Percentiles rank a stretch among this genome's conserved stretches.
phyloP scores from a whole-genome alignment of 2,329 filamentous ascomycete genomes.

The Coniochaeta sp. region DNA sequence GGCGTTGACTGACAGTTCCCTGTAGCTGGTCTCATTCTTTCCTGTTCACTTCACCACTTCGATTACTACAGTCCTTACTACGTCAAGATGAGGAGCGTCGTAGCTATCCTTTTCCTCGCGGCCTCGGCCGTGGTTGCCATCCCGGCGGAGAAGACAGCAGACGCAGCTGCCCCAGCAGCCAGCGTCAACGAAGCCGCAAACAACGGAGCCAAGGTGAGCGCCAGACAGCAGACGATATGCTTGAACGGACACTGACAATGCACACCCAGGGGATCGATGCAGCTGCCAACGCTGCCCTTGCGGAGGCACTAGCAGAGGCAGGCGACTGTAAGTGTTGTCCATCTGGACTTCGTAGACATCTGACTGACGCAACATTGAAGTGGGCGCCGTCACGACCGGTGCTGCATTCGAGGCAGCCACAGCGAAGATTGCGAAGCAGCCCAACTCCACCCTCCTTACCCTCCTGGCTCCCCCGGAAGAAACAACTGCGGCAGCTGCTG shows the following conservation, averaged over 20 bases:
- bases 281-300: neutral
- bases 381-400: slow-evolving; percentile 1
- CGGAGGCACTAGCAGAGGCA: neutral
- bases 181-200: slow-evolving; percentile 1
- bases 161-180: neutral
- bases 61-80: no score
- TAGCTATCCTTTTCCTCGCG: neutral
- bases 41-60: neutral
- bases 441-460: neutral
- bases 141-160: neutral
- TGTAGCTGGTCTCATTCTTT: neutral
- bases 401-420: neutral
- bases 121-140: neutral
- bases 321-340: neutral
- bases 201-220: neutral
- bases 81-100: neutral
- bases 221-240: neutral
- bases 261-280: neutral
- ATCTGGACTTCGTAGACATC: neutral
- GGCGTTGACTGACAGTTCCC: neutral
- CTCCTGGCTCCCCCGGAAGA: neutral
- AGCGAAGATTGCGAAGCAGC: neutral
- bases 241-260: neutral
- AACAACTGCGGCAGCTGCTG: neutral
- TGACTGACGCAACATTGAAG: neutral